phyloP scores from a whole-genome alignment of 2,329 filamentous ascomycete genomes.

The Diaporthe batatas region DNA sequence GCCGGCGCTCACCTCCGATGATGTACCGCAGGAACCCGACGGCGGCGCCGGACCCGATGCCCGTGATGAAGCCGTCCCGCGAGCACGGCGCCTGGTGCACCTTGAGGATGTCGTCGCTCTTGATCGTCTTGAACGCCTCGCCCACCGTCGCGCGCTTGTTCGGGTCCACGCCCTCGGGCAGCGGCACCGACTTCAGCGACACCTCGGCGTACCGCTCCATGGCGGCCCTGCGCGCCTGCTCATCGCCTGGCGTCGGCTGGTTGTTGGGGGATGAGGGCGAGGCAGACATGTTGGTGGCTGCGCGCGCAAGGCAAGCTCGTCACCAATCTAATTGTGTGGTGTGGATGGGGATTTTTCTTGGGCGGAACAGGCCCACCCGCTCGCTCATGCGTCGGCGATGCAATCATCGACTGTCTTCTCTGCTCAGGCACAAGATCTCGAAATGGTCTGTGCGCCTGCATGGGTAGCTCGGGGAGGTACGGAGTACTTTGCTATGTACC shows the following conservation, averaged over 20 bases:
- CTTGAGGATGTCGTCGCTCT: constrained; percentile 75
- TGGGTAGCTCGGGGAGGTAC: constrained; percentile 25
- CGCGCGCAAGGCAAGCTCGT: constrained; percentile 1
- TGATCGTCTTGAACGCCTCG: constrained; percentile 77
- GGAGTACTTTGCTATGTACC: too few species aligned
- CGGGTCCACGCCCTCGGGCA: constrained; percentile 41
- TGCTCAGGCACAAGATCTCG: constrained; percentile 13
- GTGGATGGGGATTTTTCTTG: not conserved
- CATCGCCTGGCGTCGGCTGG: constrained; percentile 17
- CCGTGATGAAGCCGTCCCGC: constrained; percentile 83
- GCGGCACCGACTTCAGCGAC: constrained; percentile 40
- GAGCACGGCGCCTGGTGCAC: constrained; percentile 87
- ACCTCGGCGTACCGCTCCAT: constrained; percentile 42
- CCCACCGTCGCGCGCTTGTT: constrained; percentile 55
- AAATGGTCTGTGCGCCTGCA: constrained; percentile 40
- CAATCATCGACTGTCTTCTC: constrained; percentile 18
- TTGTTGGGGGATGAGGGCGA: constrained; percentile 6
- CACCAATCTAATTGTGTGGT: not conserved
- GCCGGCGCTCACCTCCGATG: constrained; percentile 71
- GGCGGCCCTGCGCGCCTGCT: constrained; percentile 27
- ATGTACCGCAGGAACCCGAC: constrained; percentile 81
- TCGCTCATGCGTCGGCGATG: not conserved
- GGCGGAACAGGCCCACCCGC: not conserved
- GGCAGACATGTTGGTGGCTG: constrained; percentile 27
- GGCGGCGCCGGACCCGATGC: constrained; percentile 83